A percentile compares a stretch with the other conserved stretches of the same genome.
Conservation (phyloP, 192 early-diverging fungal genomes). For the Linnemannia elongata region DNA sequence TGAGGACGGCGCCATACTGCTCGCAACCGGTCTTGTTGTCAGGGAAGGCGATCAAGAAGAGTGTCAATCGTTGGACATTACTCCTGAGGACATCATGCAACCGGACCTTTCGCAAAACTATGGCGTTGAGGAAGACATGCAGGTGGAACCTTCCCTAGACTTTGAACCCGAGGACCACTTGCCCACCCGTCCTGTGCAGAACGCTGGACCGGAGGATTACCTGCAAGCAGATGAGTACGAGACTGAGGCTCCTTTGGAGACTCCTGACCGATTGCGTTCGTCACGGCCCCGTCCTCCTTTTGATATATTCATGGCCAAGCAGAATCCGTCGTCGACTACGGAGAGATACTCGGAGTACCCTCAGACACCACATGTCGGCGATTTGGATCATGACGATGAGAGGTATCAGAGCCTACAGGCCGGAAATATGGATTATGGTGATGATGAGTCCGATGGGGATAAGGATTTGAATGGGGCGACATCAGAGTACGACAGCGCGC, state of each 20-base stretch:
- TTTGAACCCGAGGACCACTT: neutral
- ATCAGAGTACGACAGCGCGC: neutral
- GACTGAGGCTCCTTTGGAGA: neutral
- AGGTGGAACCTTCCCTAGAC: neutral
- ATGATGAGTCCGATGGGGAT: neutral
- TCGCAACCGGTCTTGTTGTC: neutral
- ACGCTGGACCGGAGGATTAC: neutral
- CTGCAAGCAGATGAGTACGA: neutral
- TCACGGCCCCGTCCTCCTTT: neutral
- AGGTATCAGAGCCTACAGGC: neutral
- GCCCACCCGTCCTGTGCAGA: neutral
- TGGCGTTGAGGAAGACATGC: neutral
- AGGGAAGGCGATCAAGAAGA: neutral
- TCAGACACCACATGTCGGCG: neutral
- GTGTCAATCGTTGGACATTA: neutral
- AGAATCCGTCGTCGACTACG: neutral
- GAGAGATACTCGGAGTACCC: no score
- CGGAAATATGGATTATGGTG: neutral
- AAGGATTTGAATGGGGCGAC: neutral
- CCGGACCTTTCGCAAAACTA: neutral
- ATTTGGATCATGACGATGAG: neutral
- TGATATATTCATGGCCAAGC: neutral
- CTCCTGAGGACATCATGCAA: neutral
- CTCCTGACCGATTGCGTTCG: neutral
- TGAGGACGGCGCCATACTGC: neutral